Evolutionary conservation across 2,329 filamentous ascomycete species (phyloP).

Genomic region (Phaeosphaeriaceae sp.): DNA sequence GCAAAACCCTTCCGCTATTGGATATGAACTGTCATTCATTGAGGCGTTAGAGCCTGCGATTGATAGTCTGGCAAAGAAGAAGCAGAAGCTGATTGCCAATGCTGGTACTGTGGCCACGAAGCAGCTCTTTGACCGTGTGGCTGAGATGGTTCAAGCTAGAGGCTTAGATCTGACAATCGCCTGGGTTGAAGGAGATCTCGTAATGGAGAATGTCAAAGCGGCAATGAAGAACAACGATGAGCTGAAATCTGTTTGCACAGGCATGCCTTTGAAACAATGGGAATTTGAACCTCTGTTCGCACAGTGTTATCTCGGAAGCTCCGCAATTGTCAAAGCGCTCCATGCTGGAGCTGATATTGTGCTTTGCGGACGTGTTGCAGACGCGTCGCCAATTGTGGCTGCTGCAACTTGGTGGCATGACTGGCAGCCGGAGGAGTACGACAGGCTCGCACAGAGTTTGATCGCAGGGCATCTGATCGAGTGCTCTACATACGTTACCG

Average conservation of each 20-base stretch:
- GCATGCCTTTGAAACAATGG: conserved; percentile 20
- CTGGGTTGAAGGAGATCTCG: conserved; percentile 50
- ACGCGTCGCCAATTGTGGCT: conserved; percentile 56
- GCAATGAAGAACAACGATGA: conserved; percentile 33
- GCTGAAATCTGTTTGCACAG: conserved; percentile 38
- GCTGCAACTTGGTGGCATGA: conserved; percentile 64
- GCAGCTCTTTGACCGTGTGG: not conserved
- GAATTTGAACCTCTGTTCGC: conserved; percentile 28
- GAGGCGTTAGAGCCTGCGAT: conserved; percentile 51
- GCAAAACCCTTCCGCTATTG: no score
- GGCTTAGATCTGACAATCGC: conserved; percentile 29
- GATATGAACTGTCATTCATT: conserved; percentile 49
- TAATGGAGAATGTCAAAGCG: conserved; percentile 28
- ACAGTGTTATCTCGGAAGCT: conserved; percentile 33
- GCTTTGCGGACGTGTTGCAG: conserved; percentile 41
- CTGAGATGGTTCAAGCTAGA: conserved; percentile 10
- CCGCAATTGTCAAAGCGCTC: conserved; percentile 37
- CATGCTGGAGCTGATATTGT: conserved; percentile 45
- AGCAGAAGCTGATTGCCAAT: conserved; percentile 26
- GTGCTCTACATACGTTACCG: conserved; percentile 59
- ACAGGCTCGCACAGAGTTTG: conserved; percentile 56
- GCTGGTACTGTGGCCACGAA: conserved; percentile 25
- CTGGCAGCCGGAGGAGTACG: conserved; percentile 58
- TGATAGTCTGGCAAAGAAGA: conserved; percentile 21
- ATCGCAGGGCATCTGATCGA: conserved; percentile 55